Evolutionary conservation across 768 basidiomycete genomes (phyloP).

Genomic region (Lactarius evosmus): DNA sequence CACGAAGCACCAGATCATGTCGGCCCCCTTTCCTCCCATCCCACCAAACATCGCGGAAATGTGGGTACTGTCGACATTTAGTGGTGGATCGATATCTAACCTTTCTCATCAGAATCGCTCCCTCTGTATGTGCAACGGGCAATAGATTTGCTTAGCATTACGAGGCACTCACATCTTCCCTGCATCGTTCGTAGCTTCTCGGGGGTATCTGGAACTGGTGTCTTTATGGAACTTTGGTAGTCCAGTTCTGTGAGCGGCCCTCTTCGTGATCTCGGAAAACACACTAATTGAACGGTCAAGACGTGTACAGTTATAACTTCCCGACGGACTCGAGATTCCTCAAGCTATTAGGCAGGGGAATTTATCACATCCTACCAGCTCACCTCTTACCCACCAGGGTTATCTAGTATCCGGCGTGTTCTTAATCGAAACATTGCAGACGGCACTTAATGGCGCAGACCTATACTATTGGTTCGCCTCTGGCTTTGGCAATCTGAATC

Average conservation of each 20-base stretch:
- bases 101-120: background rate
- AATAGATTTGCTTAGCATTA: background rate
- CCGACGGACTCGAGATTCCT: background rate
- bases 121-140: background rate
- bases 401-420: conserved; percentile 30
- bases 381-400: background rate
- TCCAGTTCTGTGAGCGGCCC: conserved; percentile 33
- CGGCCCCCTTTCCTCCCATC: background rate
- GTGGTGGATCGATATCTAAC: background rate
- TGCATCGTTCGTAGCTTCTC: background rate
- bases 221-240: conserved; percentile 31
- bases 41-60: background rate
- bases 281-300: conserved; percentile 3
- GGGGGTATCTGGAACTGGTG: conserved; percentile 29
- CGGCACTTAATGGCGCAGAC: conserved; percentile 31
- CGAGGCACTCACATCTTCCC: background rate
- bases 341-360: conserved; percentile 9
- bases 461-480: conserved; percentile 32
- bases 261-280: no score
- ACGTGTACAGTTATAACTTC: conserved; percentile 19
- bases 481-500: conserved; percentile 33
- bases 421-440: conserved; percentile 31
- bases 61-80: background rate
- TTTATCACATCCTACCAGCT: background rate
- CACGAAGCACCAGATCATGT: background rate